Conservation (phyloP, 2,329 filamentous ascomycete species). For the Talaromyces atroroseus region DNA sequence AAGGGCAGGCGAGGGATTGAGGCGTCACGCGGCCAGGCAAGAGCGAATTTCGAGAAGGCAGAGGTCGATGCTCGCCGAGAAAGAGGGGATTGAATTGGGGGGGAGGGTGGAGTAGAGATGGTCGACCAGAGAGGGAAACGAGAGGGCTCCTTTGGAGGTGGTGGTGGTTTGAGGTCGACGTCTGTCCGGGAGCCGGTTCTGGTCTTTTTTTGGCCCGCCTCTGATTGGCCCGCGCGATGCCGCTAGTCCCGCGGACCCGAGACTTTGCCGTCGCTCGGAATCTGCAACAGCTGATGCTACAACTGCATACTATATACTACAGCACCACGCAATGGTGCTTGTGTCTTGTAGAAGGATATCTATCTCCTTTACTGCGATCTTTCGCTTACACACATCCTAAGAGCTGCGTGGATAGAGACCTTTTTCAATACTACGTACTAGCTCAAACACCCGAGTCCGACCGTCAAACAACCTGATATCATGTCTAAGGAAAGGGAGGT, state of each 20-base stretch:
- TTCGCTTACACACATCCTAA: not conserved
- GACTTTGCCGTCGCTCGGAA: slow-evolving; percentile 7
- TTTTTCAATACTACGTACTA: not conserved
- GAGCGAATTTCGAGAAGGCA: slow-evolving; percentile 19
- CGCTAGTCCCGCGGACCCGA: slow-evolving; percentile 13
- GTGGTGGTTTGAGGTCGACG: slow-evolving; percentile 30
- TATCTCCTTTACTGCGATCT: not conserved
- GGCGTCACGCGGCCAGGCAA: not conserved
- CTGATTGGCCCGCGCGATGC: slow-evolving; percentile 28
- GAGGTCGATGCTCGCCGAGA: not conserved
- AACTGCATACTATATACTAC: too few species aligned
- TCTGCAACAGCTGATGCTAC: not conserved
- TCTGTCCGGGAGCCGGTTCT: slow-evolving; percentile 26
- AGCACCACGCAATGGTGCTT: not conserved
- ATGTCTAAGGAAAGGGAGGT: not conserved
- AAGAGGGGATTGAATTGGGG: slow-evolving; percentile 22
- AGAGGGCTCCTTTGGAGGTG: slow-evolving; percentile 12
- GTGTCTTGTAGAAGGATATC: not conserved
- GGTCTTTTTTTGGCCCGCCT: slow-evolving; percentile 22
- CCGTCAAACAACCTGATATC: not conserved
- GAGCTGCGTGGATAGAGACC: not conserved
- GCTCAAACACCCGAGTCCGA: not conserved
- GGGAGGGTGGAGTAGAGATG: slow-evolving; percentile 11
- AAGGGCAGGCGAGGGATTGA: slow-evolving; percentile 18
- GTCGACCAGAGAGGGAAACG: not conserved